Base-by-base conservation (phyloP, 148 eudicot species). In the Rhododendron kiyosumense region DNA sequence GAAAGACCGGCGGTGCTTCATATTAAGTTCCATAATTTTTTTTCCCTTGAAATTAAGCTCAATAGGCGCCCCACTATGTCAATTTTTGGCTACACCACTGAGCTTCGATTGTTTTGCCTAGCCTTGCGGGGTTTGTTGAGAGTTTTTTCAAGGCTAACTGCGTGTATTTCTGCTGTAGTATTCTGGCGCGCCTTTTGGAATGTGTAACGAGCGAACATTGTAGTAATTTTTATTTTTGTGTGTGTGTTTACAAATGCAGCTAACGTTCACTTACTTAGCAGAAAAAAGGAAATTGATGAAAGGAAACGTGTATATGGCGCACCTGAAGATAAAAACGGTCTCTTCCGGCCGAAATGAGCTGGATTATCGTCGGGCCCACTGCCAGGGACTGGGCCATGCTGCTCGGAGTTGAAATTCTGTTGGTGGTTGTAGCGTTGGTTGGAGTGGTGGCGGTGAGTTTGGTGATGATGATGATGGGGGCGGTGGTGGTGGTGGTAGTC, bases 251-350 rank as follows among this genome's bases (percentile, higher is more conserved):
- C 49, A 46, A 46, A 46, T 46, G 49, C 49, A 46, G 49, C 49
- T 46, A 46, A 46, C 9, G 49, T 46, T 46, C 9, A 46, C 49
- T 46, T 61, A 7, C 9, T 61, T 20, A 5, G 24, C n/a, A 61
- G 67, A 5, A 61, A 52, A 52, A 52, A 52, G 18, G 8, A 78
- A 28, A 41, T 3, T 24, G 1, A 46, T 24, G 48, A 46, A 83
- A 65, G 73, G 36, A n/a, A 83, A 43, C 8, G 8, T 65, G 11
- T 14, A 65, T 15, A 52, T 1, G 13, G 51, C 51, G 51, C 80
- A 38, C 80, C 80, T 77, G 80, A 22, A 77, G 80, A 77, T 43
- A 41, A 45, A 83, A 84, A 73, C 12, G 20, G 85, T 74, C 85
- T 84, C 79, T 84, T 84, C 61, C 67, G 79, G 28, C 13, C 41